phyloP scores from a whole-genome alignment of 2,329 filamentous ascomycete genomes.

The Fusarium veterinarium region DNA sequence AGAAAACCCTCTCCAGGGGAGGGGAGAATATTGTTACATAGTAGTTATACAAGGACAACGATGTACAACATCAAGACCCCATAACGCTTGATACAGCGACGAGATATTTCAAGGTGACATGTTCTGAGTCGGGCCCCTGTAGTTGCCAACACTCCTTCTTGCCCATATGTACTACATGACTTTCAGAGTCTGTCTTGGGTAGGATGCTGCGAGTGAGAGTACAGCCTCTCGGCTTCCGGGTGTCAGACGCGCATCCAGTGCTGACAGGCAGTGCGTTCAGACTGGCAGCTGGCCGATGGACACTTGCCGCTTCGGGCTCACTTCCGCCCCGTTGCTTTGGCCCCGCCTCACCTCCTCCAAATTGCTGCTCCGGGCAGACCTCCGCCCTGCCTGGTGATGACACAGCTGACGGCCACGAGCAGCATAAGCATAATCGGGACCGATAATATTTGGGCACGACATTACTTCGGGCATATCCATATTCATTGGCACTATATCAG shows the following conservation, averaged over 20 bases:
- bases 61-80: not conserved
- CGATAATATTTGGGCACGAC: fast-evolving
- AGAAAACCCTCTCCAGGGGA: no score
- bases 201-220: not conserved
- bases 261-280: not conserved
- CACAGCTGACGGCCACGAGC: not conserved
- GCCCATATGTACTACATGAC: fast-evolving
- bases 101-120: not conserved
- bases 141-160: fast-evolving
- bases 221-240: not conserved
- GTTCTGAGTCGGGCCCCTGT: fast-evolving
- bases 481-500: fast-evolving
- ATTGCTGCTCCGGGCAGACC: not conserved
- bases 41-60: no score
- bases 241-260: not conserved
- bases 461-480: fast-evolving
- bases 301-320: not conserved
- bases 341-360: not conserved
- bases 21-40: not conserved
- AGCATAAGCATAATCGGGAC: no score
- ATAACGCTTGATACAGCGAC: no score
- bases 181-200: not conserved
- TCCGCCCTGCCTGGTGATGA: not conserved
- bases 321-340: not conserved
- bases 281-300: not conserved